phyloP scores from a whole-genome alignment of 2,329 filamentous ascomycete genomes.

The Colletotrichum sp. region DNA sequence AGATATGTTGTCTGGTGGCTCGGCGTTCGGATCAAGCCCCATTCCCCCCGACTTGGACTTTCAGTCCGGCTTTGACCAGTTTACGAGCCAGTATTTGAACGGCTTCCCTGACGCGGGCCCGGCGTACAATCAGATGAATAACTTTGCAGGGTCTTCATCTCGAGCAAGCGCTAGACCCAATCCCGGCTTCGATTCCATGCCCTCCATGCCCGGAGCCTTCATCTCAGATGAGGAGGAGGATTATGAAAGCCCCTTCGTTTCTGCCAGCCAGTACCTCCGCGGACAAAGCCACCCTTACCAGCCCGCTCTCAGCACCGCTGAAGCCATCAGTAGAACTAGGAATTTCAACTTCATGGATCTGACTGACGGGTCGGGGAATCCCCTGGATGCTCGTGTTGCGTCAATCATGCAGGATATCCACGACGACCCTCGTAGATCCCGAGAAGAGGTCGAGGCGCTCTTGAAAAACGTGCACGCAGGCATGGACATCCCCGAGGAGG shows the following conservation, averaged over 20 bases:
- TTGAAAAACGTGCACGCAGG: constrained; percentile 78
- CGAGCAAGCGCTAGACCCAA: neutral
- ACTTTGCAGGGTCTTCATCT: neutral
- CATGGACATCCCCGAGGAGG: constrained; percentile 64
- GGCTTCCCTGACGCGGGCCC: neutral
- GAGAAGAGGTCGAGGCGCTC: constrained; percentile 73
- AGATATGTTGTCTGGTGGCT: neutral
- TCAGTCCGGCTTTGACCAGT: neutral
- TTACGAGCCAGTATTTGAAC: neutral
- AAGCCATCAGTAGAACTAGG: constrained; percentile 13
- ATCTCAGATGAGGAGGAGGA: neutral
- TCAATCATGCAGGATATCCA: constrained; percentile 32
- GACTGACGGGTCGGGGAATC: constrained; percentile 39
- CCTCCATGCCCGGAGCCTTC: constrained; percentile 7
- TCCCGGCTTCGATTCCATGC: neutral
- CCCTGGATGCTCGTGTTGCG: constrained; percentile 28
- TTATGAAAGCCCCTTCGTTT: neutral
- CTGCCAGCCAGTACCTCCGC: neutral
- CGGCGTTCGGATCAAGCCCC: neutral
- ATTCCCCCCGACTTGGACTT: too few species aligned
- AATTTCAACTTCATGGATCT: constrained; percentile 20
- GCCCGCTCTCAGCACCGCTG: neutral
- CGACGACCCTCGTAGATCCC: constrained; percentile 43
- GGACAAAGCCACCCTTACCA: neutral
- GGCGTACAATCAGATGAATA: neutral